phyloP scores from a whole-genome alignment of 1,284 basidiomycete species.

The Dichomitus squalens region DNA sequence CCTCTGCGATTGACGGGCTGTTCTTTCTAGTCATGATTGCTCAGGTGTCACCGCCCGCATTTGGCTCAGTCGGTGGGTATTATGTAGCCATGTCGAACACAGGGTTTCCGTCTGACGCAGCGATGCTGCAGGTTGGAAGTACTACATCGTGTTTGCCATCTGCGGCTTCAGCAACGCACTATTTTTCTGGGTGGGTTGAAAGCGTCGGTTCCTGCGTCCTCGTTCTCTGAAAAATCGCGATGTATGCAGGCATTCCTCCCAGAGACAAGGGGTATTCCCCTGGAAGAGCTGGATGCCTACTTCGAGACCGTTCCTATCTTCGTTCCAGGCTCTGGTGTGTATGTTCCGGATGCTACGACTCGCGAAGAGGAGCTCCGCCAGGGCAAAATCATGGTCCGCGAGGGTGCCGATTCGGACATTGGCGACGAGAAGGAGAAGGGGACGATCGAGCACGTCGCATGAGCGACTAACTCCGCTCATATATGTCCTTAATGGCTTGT shows the following conservation, averaged over 20 bases:
- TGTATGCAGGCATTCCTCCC: slow-evolving; percentile 23
- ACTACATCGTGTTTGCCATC: slow-evolving; percentile 61
- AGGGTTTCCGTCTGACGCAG: not conserved
- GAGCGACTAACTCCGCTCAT: too few species aligned
- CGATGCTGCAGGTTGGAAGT: slow-evolving; percentile 38
- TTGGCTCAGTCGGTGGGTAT: slow-evolving; percentile 43
- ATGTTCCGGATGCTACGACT: slow-evolving; percentile 38
- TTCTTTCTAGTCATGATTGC: slow-evolving; percentile 46
- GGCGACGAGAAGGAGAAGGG: slow-evolving; percentile 17
- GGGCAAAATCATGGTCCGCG: slow-evolving; percentile 27
- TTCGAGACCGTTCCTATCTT: slow-evolving; percentile 54
- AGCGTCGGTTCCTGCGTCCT: not conserved
- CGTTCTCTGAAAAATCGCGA: not conserved
- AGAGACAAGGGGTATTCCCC: slow-evolving; percentile 50
- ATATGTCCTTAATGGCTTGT: too few species aligned
- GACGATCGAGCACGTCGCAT: slow-evolving; percentile 19
- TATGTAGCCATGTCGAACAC: not conserved
- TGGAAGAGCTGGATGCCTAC: slow-evolving; percentile 59
- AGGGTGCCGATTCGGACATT: slow-evolving; percentile 4
- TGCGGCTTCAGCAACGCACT: slow-evolving; percentile 63
- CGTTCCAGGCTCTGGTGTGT: slow-evolving; percentile 45
- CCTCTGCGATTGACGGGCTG: too few species aligned
- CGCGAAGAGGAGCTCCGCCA: slow-evolving; percentile 52
- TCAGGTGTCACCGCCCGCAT: slow-evolving; percentile 52
- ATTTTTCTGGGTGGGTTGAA: slow-evolving; percentile 46